phyloP scores from a whole-genome alignment of 805 yeast species.

The Yarrowia sp. region DNA sequence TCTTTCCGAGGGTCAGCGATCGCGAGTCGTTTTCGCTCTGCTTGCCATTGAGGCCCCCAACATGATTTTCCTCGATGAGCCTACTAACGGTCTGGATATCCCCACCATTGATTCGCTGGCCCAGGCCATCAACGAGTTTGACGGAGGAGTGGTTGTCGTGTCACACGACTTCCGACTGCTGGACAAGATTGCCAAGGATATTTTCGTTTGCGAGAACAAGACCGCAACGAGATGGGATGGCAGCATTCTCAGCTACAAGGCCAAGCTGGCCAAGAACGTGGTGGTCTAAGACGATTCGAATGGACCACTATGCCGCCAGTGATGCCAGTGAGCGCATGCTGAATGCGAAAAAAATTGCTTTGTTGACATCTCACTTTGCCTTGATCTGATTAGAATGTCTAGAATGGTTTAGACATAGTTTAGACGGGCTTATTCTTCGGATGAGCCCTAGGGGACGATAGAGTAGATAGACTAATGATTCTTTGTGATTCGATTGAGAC shows the following conservation, averaged over 20 bases:
- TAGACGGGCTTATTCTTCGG: too few species aligned
- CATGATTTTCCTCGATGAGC: constrained; percentile 95
- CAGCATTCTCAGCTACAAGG: constrained; percentile 87
- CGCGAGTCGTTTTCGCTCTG: constrained; percentile 96
- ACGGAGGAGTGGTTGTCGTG: constrained; percentile 98
- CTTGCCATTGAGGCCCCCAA: constrained; percentile 95
- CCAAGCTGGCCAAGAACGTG: constrained; percentile 88
- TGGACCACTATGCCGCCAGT: not conserved
- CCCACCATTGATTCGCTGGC: constrained; percentile 98
- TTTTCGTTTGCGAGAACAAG: constrained; percentile 93
- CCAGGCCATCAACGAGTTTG: constrained; percentile 90
- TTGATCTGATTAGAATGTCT: too few species aligned
- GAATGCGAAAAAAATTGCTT: too few species aligned
- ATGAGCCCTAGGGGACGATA: not conserved
- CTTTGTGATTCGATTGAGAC: too few species aligned
- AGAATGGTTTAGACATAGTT: too few species aligned
- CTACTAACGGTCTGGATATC: constrained; percentile 98
- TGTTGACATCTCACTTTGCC: too few species aligned
- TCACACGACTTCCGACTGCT: constrained; percentile 98
- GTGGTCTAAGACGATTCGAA: constrained; percentile 41
- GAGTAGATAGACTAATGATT: constrained; percentile 21
- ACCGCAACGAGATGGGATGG: constrained; percentile 98
- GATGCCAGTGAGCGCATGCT: too few species aligned
- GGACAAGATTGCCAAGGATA: constrained; percentile 97
- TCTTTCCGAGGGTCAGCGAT: constrained; percentile 97